Evolutionary conservation across 2,329 filamentous ascomycete species (phyloP).

Genomic region (Chaetothyriales sp.): DNA sequence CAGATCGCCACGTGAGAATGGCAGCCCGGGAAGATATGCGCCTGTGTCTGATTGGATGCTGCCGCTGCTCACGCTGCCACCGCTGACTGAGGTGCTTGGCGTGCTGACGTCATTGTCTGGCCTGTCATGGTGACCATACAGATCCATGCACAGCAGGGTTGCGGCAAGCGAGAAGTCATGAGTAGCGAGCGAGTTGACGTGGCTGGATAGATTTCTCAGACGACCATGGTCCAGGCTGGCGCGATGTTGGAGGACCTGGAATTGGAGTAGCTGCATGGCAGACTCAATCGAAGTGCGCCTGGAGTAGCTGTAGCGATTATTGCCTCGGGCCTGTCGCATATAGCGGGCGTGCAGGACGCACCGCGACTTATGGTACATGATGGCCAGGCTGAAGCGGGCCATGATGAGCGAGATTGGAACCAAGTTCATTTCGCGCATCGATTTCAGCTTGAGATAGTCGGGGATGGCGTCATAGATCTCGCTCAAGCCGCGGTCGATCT

Average conservation of each 20-base stretch:
- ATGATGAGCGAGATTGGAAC: slow-evolving; percentile 60
- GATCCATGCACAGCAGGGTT: slow-evolving; percentile 70
- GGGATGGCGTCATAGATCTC: slow-evolving; percentile 54
- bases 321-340: slow-evolving; percentile 61
- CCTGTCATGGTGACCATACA: slow-evolving; percentile 46
- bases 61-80: slow-evolving; percentile 12
- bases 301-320: slow-evolving; percentile 70
- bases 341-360: slow-evolving; percentile 84
- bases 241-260: slow-evolving; percentile 60
- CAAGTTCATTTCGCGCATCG: slow-evolving; percentile 57
- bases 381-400: slow-evolving; percentile 70
- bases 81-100: slow-evolving; percentile 23
- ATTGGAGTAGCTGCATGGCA: slow-evolving; percentile 64
- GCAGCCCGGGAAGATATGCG: slow-evolving; percentile 12
- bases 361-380: slow-evolving; percentile 76
- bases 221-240: slow-evolving; percentile 62
- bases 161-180: slow-evolving; percentile 78
- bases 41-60: slow-evolving; percentile 11
- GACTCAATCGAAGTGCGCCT: slow-evolving; percentile 74
- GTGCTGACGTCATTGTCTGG: slow-evolving; percentile 34
- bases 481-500: slow-evolving; percentile 44
- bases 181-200: slow-evolving; percentile 63
- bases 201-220: slow-evolving; percentile 61
- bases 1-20: slow-evolving; percentile 52
- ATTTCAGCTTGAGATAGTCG: slow-evolving; percentile 62